phyloP scores from a whole-genome alignment of 2,329 filamentous ascomycete species.

The Penicillium frequentans region DNA sequence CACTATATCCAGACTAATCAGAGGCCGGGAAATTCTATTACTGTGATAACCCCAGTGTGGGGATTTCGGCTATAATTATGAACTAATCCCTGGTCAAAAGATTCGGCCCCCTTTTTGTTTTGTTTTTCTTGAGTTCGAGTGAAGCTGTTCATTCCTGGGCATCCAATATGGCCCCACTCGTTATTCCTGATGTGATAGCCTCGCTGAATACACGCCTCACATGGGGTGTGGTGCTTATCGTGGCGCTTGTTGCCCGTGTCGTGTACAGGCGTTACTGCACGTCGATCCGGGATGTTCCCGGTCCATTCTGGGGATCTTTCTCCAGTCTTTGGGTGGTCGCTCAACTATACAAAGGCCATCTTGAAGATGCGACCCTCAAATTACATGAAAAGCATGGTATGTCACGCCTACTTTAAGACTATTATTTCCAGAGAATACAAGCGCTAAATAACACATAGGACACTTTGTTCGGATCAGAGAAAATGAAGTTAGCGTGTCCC shows the following conservation, averaged over 20 bases:
- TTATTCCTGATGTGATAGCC: not conserved
- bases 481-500: slow-evolving; percentile 47
- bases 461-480: slow-evolving; percentile 46
- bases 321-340: slow-evolving; percentile 43
- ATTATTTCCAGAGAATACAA: not conserved
- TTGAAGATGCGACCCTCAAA: slow-evolving; percentile 36
- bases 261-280: slow-evolving; percentile 48
- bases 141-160: not conserved
- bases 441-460: slow-evolving; percentile 17
- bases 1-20: not conserved
- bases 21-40: not conserved
- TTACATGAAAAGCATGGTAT: slow-evolving; percentile 44
- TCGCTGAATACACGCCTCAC: not conserved
- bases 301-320: slow-evolving; percentile 44
- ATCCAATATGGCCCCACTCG: not conserved
- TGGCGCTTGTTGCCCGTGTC: not conserved
- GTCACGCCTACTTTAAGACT: not conserved
- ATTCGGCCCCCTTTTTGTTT: not conserved
- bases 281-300: slow-evolving; percentile 43
- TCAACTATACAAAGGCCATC: slow-evolving; percentile 40
- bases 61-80: not conserved
- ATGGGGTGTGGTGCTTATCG: not conserved
- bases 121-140: not conserved
- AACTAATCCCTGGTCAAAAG: not conserved
- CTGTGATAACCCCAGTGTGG: not conserved